These are phyloP conservation scores for Juglanconis juglandina DNA, from an alignment of 2,329 filamentous ascomycete genomes.

Conservation along the genomic window DNA sequence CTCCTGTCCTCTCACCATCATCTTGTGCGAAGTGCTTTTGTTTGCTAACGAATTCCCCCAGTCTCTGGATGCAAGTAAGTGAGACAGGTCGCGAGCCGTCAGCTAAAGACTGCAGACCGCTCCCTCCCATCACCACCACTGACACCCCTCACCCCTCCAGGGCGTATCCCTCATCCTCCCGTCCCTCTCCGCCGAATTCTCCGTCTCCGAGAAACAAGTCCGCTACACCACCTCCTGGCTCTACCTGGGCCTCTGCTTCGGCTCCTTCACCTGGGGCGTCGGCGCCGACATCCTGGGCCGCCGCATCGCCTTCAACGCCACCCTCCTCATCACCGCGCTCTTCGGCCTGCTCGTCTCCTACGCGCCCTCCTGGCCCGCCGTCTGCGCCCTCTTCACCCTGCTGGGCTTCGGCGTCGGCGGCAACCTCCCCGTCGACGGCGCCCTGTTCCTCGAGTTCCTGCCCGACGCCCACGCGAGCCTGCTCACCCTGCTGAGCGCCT, in stretches of 20 bases:
- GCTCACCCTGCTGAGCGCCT: slow-evolving; percentile 76
- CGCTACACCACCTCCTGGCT: slow-evolving; percentile 77
- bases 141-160: slow-evolving; percentile 31
- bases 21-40: background rate
- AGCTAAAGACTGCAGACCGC: background rate
- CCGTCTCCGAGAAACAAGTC: slow-evolving; percentile 64
- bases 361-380: slow-evolving; percentile 62
- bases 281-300: slow-evolving; percentile 76
- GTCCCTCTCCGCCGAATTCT: slow-evolving; percentile 71
- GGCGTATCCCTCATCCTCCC: slow-evolving; percentile 75
- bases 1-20: background rate
- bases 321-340: slow-evolving; percentile 68
- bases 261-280: slow-evolving; percentile 77
- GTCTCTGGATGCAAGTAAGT: slow-evolving; percentile 69
- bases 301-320: slow-evolving; percentile 76
- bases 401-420: slow-evolving; percentile 70
- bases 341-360: slow-evolving; percentile 72
- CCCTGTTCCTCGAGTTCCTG: slow-evolving; percentile 79
- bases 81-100: slow-evolving; percentile 13
- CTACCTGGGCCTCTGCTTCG: slow-evolving; percentile 73
- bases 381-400: slow-evolving; percentile 58
- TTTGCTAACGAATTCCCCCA: slow-evolving; percentile 29
- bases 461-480: slow-evolving; percentile 71
- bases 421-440: slow-evolving; percentile 75
- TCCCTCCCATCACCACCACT: slow-evolving; percentile 15